Base-by-base conservation (phyloP, 106 monocot genomes). In the Dioscorea zingiberensis region DNA sequence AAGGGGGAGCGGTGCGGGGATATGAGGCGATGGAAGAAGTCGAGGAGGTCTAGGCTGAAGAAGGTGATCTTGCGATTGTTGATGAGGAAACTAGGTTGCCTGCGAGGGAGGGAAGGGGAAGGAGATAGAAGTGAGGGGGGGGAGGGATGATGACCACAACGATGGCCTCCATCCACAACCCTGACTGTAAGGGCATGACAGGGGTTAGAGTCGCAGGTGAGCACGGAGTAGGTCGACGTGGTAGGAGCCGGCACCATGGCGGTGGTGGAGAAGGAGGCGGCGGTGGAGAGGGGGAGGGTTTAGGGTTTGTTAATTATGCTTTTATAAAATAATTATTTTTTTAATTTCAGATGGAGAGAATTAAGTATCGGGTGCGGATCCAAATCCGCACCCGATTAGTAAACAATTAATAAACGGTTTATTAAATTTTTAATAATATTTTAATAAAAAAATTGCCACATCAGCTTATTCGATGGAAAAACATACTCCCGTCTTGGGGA, bases 41-140 rank as follows among this genome's bases (percentile, higher is more conserved):
- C 87, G 47, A 78, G 59, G 49, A 94, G 73, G 63, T 94, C 87
- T 49, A 77, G 25, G 28, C 76, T 90, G 70, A 79, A 86, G 64
- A 81, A 74, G 72, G 78, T 49, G 29, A 94, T 69, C 47, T 70
- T 60, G 62, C 62, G 44, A n/a, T 94, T 90, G 69, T 87, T 76
- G 48, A 94, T 77, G 69, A 80, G 82, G 82, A 94, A 94, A 94
- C 70, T 44, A 90, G 94, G 68, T 94, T 94, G 2, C 94, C 94
- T 47, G 90, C 94, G 45, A 94, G 81, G 57, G 71, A 73, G 30
- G 90, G 94, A 25, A 69, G 73, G 66, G 76, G 78, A 48, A 87
- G 87, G 58, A 90, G 21, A 69, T 90, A 94, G 77, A 89, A 94
- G 26, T 87, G 86, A 25, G 84, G 81, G 78, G 87, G 90, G 23